Evolutionary conservation across 2,329 filamentous ascomycete species (phyloP).

Genomic region (Huntiella decipiens): DNA sequence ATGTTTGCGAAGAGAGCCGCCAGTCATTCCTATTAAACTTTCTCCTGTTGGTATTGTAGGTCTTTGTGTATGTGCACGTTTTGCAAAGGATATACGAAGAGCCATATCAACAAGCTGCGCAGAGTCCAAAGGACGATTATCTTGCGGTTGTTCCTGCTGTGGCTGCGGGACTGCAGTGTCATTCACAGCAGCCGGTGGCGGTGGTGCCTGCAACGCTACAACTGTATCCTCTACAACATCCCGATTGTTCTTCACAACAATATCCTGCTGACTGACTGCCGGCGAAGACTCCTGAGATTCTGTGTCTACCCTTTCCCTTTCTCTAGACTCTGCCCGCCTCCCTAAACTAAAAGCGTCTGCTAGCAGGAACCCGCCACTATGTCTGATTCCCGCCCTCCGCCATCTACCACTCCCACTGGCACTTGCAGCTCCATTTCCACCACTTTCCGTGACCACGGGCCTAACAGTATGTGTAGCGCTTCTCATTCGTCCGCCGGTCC

Average conservation of each 20-base stretch:
- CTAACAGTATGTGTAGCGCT: too few relatives aligned
- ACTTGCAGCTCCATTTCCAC: too few relatives aligned
- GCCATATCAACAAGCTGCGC: conserved; percentile 87
- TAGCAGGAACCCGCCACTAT: conserved; percentile 32
- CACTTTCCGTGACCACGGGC: too few relatives aligned
- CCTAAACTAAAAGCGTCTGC: conserved; percentile 21
- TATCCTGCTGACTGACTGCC: conserved; percentile 13
- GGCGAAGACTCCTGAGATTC: conserved; percentile 14
- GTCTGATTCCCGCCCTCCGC: conserved; percentile 23
- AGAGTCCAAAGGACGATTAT: conserved; percentile 38
- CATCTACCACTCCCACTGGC: conserved; percentile 7
- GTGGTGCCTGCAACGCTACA: too few relatives aligned
- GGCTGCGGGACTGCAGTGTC: background rate
- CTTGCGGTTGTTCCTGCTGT: conserved; percentile 2
- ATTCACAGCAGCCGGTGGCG: background rate
- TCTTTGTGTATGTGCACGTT: conserved; percentile 41
- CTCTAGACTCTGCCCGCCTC: background rate
- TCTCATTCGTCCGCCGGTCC: too few relatives aligned
- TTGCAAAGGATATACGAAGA: conserved; percentile 68
- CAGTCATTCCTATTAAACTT: too few relatives aligned
- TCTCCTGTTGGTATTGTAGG: too few relatives aligned
- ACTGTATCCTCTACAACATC: background rate
- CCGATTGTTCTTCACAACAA: conserved; percentile 6
- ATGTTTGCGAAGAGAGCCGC: conserved; percentile 45
- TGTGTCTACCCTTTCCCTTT: too few relatives aligned